These are phyloP conservation scores for Malus hybrid DNA, from an alignment of 331 rosid species.

Conservation along the genomic window DNA sequence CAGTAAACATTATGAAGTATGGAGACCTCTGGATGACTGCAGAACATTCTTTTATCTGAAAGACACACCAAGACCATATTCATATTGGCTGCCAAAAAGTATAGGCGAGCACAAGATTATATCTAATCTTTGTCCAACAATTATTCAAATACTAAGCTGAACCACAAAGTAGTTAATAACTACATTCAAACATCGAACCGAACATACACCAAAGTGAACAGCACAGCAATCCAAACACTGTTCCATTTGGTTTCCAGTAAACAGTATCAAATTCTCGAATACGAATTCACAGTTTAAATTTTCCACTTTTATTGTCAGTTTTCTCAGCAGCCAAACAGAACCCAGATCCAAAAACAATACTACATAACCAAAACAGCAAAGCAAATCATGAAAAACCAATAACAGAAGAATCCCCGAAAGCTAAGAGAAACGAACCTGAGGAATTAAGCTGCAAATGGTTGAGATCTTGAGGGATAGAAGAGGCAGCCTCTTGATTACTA, in stretches of 20 bases:
- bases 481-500: constrained; percentile 49
- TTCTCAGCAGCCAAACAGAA: not conserved
- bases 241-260: not conserved
- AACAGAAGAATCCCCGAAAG: not conserved
- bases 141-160: not conserved
- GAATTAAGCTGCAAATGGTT: constrained; percentile 47
- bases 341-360: constrained; percentile 17
- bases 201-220: not conserved
- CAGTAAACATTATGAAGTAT: not conserved
- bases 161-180: not conserved
- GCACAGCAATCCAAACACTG: not conserved
- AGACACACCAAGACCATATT: not conserved
- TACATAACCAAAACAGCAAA: not conserved
- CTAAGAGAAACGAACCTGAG: constrained; percentile 41
- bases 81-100: not conserved
- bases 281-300: not conserved
- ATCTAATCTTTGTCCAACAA: not conserved
- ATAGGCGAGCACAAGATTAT: not conserved
- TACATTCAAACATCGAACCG: not conserved
- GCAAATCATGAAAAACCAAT: not conserved
- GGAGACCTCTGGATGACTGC: not conserved
- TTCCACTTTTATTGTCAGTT: not conserved
- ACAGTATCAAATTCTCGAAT: not conserved
- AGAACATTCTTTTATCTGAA: not conserved
- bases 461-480: constrained; percentile 39